Evolutionary conservation across 2,329 filamentous ascomycete genomes (phyloP).

Genomic region (Talaromyces sp.): DNA sequence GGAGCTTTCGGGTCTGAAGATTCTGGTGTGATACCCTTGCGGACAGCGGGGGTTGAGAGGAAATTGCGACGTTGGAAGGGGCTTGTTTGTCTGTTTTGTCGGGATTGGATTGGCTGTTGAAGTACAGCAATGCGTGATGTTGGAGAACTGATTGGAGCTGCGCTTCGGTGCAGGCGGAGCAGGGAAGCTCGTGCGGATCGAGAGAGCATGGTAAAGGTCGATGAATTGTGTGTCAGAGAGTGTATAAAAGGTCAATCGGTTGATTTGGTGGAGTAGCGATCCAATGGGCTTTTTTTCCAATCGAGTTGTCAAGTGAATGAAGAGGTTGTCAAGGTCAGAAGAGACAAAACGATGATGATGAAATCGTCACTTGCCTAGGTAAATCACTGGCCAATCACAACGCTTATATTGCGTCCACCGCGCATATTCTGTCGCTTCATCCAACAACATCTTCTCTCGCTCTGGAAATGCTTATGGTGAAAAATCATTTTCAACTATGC

Average conservation of each 20-base stretch:
- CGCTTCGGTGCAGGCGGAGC: slow-evolving; percentile 17
- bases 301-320: not conserved
- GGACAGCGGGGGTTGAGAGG: slow-evolving; percentile 30
- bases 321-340: not conserved
- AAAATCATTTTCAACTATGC: not conserved
- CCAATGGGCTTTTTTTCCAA: not conserved
- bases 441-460: too few species aligned
- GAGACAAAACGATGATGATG: slow-evolving; percentile 4
- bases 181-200: slow-evolving; percentile 41
- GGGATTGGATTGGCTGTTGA: not conserved
- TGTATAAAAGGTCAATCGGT: not conserved
- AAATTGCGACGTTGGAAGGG: slow-evolving; percentile 23
- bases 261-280: not conserved
- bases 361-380: slow-evolving; percentile 5
- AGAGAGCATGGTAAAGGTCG: slow-evolving; percentile 29
- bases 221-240: not conserved
- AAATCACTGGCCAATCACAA: not conserved
- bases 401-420: not conserved
- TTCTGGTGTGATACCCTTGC: slow-evolving; percentile 57
- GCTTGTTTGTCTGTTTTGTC: slow-evolving; percentile 8
- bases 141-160: slow-evolving; percentile 3
- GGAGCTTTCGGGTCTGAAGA: slow-evolving; percentile 49
- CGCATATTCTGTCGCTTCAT: not conserved
- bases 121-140: slow-evolving; percentile 2
- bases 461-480: not conserved